Evolutionary conservation across 2,329 filamentous ascomycete genomes (phyloP).

Genomic region (Helicocarpus griseus): DNA sequence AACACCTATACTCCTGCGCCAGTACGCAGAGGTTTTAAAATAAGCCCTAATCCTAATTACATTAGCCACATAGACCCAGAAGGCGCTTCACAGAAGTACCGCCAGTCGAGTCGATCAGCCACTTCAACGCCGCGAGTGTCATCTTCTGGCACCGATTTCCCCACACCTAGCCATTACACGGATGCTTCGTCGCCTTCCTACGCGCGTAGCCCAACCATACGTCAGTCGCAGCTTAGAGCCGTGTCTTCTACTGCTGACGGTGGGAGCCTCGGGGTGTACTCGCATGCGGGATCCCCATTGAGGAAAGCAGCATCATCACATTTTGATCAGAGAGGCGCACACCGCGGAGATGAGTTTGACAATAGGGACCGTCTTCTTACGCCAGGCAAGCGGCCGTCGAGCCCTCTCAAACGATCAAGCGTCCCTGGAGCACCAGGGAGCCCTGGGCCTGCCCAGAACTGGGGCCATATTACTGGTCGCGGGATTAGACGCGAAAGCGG

Average conservation of each 20-base stretch:
- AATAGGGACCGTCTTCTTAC: constrained; percentile 27
- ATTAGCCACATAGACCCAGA: constrained; percentile 63
- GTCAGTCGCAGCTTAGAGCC: constrained; percentile 45
- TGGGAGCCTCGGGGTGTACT: constrained; percentile 70
- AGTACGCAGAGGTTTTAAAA: constrained; percentile 64
- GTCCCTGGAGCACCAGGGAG: constrained; percentile 28
- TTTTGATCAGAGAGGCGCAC: constrained; percentile 34
- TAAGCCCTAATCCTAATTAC: constrained; percentile 77
- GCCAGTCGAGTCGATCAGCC: constrained; percentile 35
- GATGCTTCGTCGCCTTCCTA: constrained; percentile 38
- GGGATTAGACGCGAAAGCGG: constrained; percentile 21
- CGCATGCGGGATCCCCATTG: constrained; percentile 70
- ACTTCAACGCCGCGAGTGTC: constrained; percentile 13
- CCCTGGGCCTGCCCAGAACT: constrained; percentile 24
- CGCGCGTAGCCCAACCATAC: constrained; percentile 36
- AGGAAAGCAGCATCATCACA: constrained; percentile 64
- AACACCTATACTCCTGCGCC: constrained; percentile 54
- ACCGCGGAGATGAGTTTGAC: constrained; percentile 26
- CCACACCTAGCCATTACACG: constrained; percentile 37
- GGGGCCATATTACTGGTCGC: constrained; percentile 7
- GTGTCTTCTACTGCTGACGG: constrained; percentile 45
- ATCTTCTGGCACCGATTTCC: constrained; percentile 22
- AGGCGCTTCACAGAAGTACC: constrained; percentile 31
- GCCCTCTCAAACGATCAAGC: constrained; percentile 35
- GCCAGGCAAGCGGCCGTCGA: constrained; percentile 29